Conservation (phyloP, 2,329 filamentous ascomycete genomes). For the Neurospora sp. region DNA sequence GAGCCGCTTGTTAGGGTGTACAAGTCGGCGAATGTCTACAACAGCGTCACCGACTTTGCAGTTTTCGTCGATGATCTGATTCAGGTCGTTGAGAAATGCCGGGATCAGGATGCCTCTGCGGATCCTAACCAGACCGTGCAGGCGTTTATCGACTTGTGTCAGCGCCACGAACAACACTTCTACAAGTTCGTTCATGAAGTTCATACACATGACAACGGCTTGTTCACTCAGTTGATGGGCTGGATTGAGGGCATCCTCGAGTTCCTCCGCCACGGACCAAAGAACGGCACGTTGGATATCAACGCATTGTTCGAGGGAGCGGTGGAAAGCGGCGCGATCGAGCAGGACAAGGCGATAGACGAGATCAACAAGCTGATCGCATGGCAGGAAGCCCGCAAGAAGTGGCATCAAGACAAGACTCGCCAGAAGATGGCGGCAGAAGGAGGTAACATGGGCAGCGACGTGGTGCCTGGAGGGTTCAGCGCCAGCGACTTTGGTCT, state of each 20-base stretch:
- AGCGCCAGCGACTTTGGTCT: slow-evolving; percentile 81
- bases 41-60: slow-evolving; percentile 92
- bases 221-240: slow-evolving; percentile 92
- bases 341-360: slow-evolving; percentile 59
- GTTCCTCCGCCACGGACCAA: slow-evolving; percentile 79
- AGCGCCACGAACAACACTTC: slow-evolving; percentile 89
- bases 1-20: slow-evolving; percentile 94
- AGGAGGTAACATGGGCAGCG: slow-evolving; percentile 40
- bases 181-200: slow-evolving; percentile 99
- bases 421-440: slow-evolving; percentile 97
- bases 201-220: slow-evolving; percentile 88
- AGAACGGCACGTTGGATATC: slow-evolving; percentile 81
- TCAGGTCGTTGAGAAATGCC: slow-evolving; percentile 54
- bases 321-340: slow-evolving; percentile 53
- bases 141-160: slow-evolving; percentile 93
- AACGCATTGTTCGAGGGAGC: slow-evolving; percentile 85
- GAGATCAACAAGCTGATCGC: slow-evolving; percentile 82
- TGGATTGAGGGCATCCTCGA: slow-evolving; percentile 95
- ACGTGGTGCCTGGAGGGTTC: slow-evolving; percentile 34
- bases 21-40: slow-evolving; percentile 97
- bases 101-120: slow-evolving; percentile 72
- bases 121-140: slow-evolving; percentile 98
- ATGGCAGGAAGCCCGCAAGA: slow-evolving; percentile 93
- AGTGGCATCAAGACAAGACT: slow-evolving; percentile 97
- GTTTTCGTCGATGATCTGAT: slow-evolving; percentile 90